Conservation (phyloP, 2,329 filamentous ascomycete genomes). For the Penicillium fuscoglaucum region DNA sequence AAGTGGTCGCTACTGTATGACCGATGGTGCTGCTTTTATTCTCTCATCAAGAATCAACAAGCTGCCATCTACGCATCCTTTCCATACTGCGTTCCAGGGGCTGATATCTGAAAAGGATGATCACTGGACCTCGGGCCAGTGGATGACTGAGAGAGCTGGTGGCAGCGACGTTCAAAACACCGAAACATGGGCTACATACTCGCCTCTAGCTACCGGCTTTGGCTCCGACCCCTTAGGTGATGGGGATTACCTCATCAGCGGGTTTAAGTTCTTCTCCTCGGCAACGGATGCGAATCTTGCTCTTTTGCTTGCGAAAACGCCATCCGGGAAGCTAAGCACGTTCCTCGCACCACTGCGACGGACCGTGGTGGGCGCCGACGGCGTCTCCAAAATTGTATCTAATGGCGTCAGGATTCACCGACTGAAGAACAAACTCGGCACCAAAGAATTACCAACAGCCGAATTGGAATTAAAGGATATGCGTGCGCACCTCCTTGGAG, state of each 20-base stretch:
- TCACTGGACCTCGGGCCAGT: constrained; percentile 41
- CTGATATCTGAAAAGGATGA: constrained; percentile 31
- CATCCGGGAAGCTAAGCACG: constrained; percentile 55
- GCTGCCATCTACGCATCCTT: constrained; percentile 21
- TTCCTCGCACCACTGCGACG: constrained; percentile 66
- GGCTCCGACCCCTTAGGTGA: constrained; percentile 19
- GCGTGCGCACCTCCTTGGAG: constrained; percentile 66
- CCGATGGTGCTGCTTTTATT: constrained; percentile 41
- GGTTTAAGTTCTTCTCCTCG: constrained; percentile 72
- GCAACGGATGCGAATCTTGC: constrained; percentile 66
- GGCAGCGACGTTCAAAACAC: constrained; percentile 39
- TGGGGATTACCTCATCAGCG: constrained; percentile 52
- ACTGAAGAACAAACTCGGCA: constrained; percentile 72
- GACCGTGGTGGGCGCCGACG: constrained; percentile 19
- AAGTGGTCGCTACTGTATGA: constrained; percentile 47
- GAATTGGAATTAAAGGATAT: constrained; percentile 63
- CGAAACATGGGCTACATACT: constrained; percentile 37
- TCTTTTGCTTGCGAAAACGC: constrained; percentile 63
- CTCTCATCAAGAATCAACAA: constrained; percentile 22
- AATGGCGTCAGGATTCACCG: constrained; percentile 69
- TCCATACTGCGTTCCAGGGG: constrained; percentile 28
- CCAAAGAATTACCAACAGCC: constrained; percentile 67
- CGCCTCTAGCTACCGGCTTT: constrained; percentile 14
- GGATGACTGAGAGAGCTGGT: constrained; percentile 42
- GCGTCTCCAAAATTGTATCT: constrained; percentile 42